Conservation (phyloP, 441 rosid genomes). For the Syzygium syzygioides region DNA sequence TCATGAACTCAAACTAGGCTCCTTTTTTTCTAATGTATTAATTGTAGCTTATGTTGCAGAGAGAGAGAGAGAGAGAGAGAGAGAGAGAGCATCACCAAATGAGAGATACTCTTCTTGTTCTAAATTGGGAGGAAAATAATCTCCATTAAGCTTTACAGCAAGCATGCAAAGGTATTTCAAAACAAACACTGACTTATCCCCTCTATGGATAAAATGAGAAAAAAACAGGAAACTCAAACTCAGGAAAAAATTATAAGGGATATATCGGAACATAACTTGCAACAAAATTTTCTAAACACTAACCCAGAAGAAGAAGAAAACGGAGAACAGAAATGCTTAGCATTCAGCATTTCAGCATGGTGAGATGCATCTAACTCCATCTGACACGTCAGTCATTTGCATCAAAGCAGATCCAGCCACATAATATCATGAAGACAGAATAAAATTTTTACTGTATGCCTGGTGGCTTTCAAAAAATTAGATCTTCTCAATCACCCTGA, state of each 20-base stretch:
- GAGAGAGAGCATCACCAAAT: background rate
- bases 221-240: background rate
- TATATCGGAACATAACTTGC: background rate
- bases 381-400: background rate
- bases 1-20: background rate
- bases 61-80: background rate
- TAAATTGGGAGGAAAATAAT: background rate
- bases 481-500: slow-evolving; percentile 68
- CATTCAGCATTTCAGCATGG: background rate
- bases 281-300: background rate
- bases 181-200: background rate
- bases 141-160: background rate
- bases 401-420: background rate
- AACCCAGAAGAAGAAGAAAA: background rate
- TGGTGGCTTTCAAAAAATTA: background rate
- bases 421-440: background rate
- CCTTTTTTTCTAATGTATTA: too few relatives aligned
- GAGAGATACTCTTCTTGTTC: background rate
- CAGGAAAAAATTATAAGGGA: background rate
- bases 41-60: background rate
- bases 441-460: background rate
- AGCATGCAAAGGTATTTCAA: background rate
- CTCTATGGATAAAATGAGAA: background rate
- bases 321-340: background rate
- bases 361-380: background rate